Conservation (phyloP, 2,329 filamentous ascomycete species). For the Ilyonectria mors-panacis region DNA sequence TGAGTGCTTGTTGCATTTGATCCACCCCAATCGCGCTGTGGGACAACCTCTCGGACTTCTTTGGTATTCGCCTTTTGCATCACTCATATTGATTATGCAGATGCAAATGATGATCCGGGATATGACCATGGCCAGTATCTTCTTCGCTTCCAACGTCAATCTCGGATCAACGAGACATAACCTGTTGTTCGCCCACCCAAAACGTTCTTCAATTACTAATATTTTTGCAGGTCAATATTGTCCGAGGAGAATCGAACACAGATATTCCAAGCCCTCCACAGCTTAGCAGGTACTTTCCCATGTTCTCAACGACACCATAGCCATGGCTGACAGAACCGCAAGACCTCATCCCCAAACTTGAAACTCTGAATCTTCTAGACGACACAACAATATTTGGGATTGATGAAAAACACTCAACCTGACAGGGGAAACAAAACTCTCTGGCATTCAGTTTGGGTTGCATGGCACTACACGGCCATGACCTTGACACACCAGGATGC, state of each 20-base stretch:
- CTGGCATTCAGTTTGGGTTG: constrained; percentile 31
- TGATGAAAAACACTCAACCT: neutral
- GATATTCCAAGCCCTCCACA: constrained; percentile 29
- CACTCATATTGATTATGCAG: constrained; percentile 28
- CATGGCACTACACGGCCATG: constrained; percentile 32
- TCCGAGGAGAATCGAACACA: constrained; percentile 29
- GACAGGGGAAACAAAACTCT: constrained; percentile 19
- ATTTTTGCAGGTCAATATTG: constrained; percentile 14
- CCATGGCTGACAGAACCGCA: neutral
- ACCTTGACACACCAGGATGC: constrained; percentile 30
- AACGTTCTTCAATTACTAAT: neutral
- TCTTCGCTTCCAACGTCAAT: constrained; percentile 26
- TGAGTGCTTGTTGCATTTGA: constrained; percentile 28
- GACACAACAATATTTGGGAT: constrained; percentile 19
- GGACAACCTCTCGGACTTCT: constrained; percentile 26
- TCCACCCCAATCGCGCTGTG: constrained; percentile 18
- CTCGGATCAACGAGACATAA: constrained; percentile 23
- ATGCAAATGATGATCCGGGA: constrained; percentile 36
- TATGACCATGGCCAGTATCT: constrained; percentile 29
- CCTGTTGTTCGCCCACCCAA: neutral
- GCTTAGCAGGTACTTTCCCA: constrained; percentile 12
- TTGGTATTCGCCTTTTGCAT: constrained; percentile 32
- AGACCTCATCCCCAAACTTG: constrained; percentile 30
- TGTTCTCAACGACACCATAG: fast-evolving
- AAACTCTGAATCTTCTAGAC: constrained; percentile 20